Evolutionary conservation across 352 stramenopile species (phyloP).

Genomic region (Peronospora belbahrii): DNA sequence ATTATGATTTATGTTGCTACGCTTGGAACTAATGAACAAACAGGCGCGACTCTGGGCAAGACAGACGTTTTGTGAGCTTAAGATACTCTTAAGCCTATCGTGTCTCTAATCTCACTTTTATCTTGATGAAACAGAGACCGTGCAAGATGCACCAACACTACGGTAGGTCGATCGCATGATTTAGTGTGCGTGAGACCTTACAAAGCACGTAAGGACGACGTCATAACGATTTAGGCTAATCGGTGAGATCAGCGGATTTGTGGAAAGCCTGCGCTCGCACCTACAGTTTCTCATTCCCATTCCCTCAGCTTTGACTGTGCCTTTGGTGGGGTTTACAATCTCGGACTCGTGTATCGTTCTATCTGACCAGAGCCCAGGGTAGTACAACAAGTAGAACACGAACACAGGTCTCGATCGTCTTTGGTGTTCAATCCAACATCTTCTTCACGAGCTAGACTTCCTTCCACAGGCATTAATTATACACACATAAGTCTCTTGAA

Average conservation of each 20-base stretch:
- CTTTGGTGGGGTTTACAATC: conserved; percentile 1
- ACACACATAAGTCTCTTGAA: conserved; percentile 18
- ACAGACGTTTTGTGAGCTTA: background rate
- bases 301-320: conserved; percentile 7
- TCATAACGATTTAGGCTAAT: conserved; percentile 1
- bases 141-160: conserved; percentile 2
- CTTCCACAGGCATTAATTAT: conserved; percentile 4
- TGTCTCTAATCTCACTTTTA: conserved; percentile 21
- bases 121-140: conserved; percentile 18
- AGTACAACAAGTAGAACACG: too few relatives aligned
- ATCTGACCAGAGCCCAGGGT: too few relatives aligned
- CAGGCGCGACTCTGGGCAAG: too few relatives aligned
- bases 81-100: conserved; percentile 20
- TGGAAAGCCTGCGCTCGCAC: conserved; percentile 2
- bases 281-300: conserved; percentile 17
- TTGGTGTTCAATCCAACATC: conserved; percentile 2
- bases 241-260: conserved; percentile 2
- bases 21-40: too few relatives aligned
- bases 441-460: conserved; percentile 1
- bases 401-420: conserved; percentile 1
- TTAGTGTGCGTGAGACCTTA: conserved; percentile 5
- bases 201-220: conserved; percentile 18
- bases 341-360: conserved; percentile 1
- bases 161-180: conserved; percentile 21
- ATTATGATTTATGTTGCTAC: too few relatives aligned